Base-by-base conservation (phyloP, 108 stramenopile genomes). In the Tribonema minus region DNA sequence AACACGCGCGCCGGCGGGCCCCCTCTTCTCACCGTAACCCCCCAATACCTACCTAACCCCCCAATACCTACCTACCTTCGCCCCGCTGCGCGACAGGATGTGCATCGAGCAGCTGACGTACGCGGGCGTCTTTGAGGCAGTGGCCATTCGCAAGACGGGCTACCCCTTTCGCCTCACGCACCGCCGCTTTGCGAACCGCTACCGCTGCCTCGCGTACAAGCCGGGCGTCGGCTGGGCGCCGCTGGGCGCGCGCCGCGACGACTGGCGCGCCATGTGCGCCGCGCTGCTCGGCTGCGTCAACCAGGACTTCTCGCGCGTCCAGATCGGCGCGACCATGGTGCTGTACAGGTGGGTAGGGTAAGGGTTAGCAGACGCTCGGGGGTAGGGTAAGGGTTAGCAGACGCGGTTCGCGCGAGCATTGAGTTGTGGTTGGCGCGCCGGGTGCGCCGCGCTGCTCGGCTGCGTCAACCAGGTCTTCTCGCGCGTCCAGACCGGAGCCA, bases 81-180 rank as follows among this genome's bases (percentile, higher is more conserved):
- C 20, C 61, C 25, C 27, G 3, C 4, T 5, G 4, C 61, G 15
- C 37, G 20, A 5, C 65, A 76, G 70, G 39, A 89, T 83, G 40
- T 91, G 92, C 30, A 83, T 86, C 5, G 84, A 84, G 70, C 84
- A 84, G 77, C 82, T 84, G 5, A 75, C 79, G 39, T 84, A 84
- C 61, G 84, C 79, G 3, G 84, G 98, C 79, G 98, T 98, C 6
- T 85, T 99, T 65, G 98, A 99, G 71, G 98, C 98, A 12, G 98
- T 98, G 92, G 64, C 96, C 95, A 40, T 95, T 94, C 37, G 92
- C 95, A 77, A 91, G 58, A 46, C 93, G 67, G 80, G 80, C 2
- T 81, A 72, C 62, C 69, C 80, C 0, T 81, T 81, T 23, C 61
- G 80, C 6, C 69, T 70, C 33, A 60, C 70, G 15, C 80, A 81